Percentiles rank a stretch among this genome's conserved stretches.
Conservation (phyloP, 192 early-diverging fungal genomes). For the Coemansia sp. region DNA sequence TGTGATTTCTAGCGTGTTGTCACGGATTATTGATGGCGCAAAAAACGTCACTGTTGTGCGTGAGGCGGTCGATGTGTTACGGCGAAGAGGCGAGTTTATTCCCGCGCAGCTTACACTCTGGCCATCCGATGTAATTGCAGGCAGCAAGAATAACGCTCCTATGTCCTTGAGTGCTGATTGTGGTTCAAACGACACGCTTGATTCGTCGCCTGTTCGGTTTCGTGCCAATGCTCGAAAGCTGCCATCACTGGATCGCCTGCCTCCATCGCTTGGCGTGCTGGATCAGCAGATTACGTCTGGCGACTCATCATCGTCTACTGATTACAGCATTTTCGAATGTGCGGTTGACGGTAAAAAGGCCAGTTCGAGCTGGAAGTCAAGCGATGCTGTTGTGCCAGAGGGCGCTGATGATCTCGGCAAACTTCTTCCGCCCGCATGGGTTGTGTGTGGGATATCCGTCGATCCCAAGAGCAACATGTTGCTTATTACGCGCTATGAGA, state of each 20-base stretch:
- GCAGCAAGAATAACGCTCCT: neutral
- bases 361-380: constrained; percentile 18
- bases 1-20: neutral
- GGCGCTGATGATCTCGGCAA: constrained; percentile 37
- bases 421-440: constrained; percentile 70
- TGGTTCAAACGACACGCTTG: neutral
- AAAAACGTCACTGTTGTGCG: constrained; percentile 44
- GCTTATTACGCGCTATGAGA: constrained; percentile 68
- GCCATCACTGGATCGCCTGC: neutral
- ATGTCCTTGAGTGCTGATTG: neutral
- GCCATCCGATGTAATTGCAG: constrained; percentile 23
- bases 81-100: constrained; percentile 15
- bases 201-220: constrained; percentile 6
- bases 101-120: constrained; percentile 23
- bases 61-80: constrained; percentile 32
- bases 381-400: neutral
- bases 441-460: constrained; percentile 76
- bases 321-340: neutral
- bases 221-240: neutral
- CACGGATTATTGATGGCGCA: constrained; percentile 33
- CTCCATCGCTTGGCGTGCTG: neutral
- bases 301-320: neutral
- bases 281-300: neutral
- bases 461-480: constrained; percentile 68
- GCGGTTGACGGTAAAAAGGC: constrained; percentile 29